Base-by-base conservation (phyloP, 352 stramenopile species). In the Phytophthora podocarpi region DNA sequence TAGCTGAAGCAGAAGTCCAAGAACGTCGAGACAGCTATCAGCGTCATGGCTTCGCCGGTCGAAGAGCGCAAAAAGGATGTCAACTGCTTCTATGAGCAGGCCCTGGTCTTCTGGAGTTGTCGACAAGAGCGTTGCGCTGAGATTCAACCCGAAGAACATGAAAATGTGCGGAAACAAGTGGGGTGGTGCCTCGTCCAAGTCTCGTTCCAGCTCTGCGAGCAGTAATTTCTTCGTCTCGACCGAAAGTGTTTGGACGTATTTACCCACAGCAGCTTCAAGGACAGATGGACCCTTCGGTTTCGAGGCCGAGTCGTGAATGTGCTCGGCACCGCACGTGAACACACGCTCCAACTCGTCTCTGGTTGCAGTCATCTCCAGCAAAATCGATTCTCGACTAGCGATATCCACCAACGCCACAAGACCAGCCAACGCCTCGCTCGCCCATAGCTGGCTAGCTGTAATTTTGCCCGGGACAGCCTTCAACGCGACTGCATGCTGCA, bases 131-230 rank as follows among this genome's bases (percentile, higher is more conserved):
- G 48, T 26, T 5, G 27, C 37, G 13, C 13, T 12, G 16, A 74
- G 12, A 28, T 74, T 12, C 10, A 62, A 21, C 3, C 34, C n/a
- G 21, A 77, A 56, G 13, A 63, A 57, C 18, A 72, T 11, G 24
- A 77, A 55, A n/a, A 75, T 11, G 31, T 75, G 49, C 13, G 53
- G 36, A n/a, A 83, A 70, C 27, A 76, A 27, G 5, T 72, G 32
- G 1, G 43, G 11, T 4, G 70, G 59, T 8, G 58, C 64, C 12
- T 74, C 53, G 21, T 70, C 70, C 56, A 84, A 36, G 13, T 81
- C 69, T 28, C 45, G 31, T 16, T 74, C 61, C 12, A 78, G 46
- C 40, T 72, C 57, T 18, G 43, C 30, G 1, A 80, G 34, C 24
- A 80, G 47, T 24, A 52, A 23, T 6, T 56, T 56, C 42, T 37